A percentile compares a stretch with the other conserved stretches of the same genome.
These are phyloP conservation scores for Fusarium sp. DNA, from an alignment of 2,329 filamentous ascomycete genomes.

Conservation along the genomic window DNA sequence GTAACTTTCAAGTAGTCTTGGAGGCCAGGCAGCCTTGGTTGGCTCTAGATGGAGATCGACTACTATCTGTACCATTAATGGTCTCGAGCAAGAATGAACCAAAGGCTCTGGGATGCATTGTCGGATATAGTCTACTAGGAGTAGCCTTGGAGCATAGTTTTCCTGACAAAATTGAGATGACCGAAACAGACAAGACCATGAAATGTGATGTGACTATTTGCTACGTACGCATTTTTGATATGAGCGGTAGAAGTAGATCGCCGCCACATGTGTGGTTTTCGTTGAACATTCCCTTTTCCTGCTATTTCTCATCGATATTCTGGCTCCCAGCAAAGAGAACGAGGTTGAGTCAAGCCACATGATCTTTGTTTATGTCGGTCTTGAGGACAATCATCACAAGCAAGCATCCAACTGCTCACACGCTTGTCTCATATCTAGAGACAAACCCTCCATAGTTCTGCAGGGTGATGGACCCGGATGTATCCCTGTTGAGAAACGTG, in stretches of 20 bases:
- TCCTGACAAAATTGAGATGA: neutral
- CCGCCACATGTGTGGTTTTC: neutral
- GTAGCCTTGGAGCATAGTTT: neutral
- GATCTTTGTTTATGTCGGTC: neutral
- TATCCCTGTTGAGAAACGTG: constrained; percentile 2
- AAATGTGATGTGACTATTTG: neutral
- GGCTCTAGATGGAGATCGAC: neutral
- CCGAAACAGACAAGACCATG: neutral
- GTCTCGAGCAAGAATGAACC: neutral
- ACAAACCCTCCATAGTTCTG: neutral
- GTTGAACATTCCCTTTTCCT: neutral
- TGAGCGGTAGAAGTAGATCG: neutral
- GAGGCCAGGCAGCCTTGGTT: neutral
- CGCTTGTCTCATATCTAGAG: constrained; percentile 14
- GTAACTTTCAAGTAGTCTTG: constrained; percentile 2
- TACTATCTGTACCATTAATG: neutral
- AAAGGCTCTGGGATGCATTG: neutral
- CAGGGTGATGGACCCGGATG: neutral
- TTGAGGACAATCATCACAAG: neutral
- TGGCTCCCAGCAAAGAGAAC: neutral
- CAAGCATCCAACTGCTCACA: neutral
- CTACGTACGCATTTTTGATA: neutral
- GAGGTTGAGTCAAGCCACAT: constrained; percentile 1
- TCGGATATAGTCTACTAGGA: neutral
- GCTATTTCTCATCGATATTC: neutral